A percentile compares a stretch with the other conserved stretches of the same genome.
Conservation (phyloP, 495 filamentous ascomycete genomes). For the Cudoniella acicularis region DNA sequence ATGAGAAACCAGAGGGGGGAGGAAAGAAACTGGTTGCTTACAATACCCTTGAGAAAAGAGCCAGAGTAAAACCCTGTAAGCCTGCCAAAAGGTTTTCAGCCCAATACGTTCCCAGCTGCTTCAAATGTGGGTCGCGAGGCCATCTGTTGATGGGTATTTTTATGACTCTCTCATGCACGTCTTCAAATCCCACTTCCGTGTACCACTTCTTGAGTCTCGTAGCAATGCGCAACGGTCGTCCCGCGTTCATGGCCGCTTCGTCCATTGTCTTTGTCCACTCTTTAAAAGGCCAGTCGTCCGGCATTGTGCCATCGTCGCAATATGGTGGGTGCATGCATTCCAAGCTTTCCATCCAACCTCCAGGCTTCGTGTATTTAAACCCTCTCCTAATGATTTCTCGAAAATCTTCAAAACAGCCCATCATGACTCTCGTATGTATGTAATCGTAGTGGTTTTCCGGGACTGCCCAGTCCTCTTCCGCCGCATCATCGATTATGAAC, state of each 20-base stretch:
- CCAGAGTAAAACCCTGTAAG: constrained; percentile 3
- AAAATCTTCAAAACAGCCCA: constrained; percentile 40
- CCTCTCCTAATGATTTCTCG: constrained; percentile 31
- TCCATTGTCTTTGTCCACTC: constrained; percentile 49
- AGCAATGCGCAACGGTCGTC: constrained; percentile 47
- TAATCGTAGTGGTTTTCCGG: constrained; percentile 30
- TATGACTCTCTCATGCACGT: constrained; percentile 48
- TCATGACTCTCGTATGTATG: constrained; percentile 43
- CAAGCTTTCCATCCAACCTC: constrained; percentile 60
- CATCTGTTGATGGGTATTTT: constrained; percentile 57
- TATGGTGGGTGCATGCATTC: constrained; percentile 48
- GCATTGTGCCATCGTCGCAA: constrained; percentile 59
- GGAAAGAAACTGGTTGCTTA: too few relatives aligned
- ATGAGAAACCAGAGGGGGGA: too few relatives aligned
- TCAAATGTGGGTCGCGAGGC: constrained; percentile 33
- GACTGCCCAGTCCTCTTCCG: constrained; percentile 26
- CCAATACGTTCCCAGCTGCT: constrained; percentile 33
- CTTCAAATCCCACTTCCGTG: constrained; percentile 56
- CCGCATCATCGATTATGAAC: constrained; percentile 28
- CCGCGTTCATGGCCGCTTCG: constrained; percentile 38
- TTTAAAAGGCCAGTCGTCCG: constrained; percentile 32
- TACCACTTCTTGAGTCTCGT: constrained; percentile 50
- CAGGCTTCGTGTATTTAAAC: constrained; percentile 50
- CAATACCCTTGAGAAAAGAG: constrained; percentile 1
- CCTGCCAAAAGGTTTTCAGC: constrained; percentile 36